phyloP scores from a whole-genome alignment of 768 basidiomycete species.

The Lactifluus piperatus region DNA sequence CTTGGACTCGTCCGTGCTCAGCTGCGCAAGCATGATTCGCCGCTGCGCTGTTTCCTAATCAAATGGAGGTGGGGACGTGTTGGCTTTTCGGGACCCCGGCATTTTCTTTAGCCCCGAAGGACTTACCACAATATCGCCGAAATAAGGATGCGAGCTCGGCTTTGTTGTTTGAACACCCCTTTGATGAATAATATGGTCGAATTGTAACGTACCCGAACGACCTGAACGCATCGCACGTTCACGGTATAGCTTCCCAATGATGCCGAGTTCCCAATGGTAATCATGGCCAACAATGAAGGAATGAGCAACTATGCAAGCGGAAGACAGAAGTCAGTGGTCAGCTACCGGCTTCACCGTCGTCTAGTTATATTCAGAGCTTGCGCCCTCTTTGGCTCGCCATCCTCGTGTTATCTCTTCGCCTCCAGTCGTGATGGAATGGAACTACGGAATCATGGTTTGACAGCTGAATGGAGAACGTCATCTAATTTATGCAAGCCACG shows the following conservation, averaged over 20 bases:
- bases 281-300: neutral
- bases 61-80: neutral
- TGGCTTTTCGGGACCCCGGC: neutral
- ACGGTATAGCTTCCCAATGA: neutral
- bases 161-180: neutral
- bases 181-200: neutral
- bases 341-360: neutral
- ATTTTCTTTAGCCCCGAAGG: neutral
- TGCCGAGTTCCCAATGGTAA: neutral
- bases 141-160: slow-evolving; percentile 1
- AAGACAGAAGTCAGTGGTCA: neutral
- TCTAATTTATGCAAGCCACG: neutral
- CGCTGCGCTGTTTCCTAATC: slow-evolving; percentile 12
- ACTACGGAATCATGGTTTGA: too few relatives aligned
- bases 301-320: neutral
- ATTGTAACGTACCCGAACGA: neutral
- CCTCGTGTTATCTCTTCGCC: neutral
- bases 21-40: slow-evolving; percentile 13
- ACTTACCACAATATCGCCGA: slow-evolving; percentile 11
- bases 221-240: slow-evolving; percentile 12
- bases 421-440: neutral
- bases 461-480: neutral
- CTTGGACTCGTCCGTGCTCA: slow-evolving; percentile 10
- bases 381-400: neutral
- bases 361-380: neutral